Evolutionary conservation across 495 filamentous ascomycete species (phyloP), one percentile per base, ranked within the genome.

Genomic region (Choiromyces venosus): DNA sequence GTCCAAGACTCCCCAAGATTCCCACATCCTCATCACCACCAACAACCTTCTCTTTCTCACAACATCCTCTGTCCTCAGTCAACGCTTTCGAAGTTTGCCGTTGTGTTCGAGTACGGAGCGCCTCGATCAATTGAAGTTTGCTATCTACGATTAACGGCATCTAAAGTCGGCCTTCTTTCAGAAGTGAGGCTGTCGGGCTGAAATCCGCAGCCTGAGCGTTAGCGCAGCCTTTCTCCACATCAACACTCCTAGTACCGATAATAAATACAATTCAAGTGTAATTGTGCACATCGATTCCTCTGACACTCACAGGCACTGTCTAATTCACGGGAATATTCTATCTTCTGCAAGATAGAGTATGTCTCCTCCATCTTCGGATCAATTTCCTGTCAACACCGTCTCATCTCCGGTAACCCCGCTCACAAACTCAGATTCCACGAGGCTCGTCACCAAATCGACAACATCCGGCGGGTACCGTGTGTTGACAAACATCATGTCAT

Each of bases 391-490:
- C 25, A 12, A 61, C 12, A 33, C 52, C 25, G 12, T n/a, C 52
- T 7, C 25, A 33, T 14, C 25, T 33, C 52, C 25, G 52, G 52
- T 29, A 33, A 61, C 52, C 52, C 52, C 52, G 12, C 52, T 12
- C 25, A 33, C 52, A 61, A 61, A 16, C 52, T 61, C 52, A 61
- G 52, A 61, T 61, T 29, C 25, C 3, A 61, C 52, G 25, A 16
- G 52, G 52, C 52, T 33, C 25, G 52, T 61, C 52, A 61, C 25
- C 52, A 61, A 61, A 61, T 61, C 52, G 25, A 61, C 52, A 33
- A 61, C 52, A 61, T 61, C 52, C 52, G 25, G 52, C 25, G 52
- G 52, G 52, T 61, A 61, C 52, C 52, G 52, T 61, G 52, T 61
- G 52, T 61, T 61, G 52, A 61, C 52, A 33, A 29, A 33, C 52